phyloP scores from a whole-genome alignment of 768 basidiomycete species.

The Psilocybe cubensis region DNA sequence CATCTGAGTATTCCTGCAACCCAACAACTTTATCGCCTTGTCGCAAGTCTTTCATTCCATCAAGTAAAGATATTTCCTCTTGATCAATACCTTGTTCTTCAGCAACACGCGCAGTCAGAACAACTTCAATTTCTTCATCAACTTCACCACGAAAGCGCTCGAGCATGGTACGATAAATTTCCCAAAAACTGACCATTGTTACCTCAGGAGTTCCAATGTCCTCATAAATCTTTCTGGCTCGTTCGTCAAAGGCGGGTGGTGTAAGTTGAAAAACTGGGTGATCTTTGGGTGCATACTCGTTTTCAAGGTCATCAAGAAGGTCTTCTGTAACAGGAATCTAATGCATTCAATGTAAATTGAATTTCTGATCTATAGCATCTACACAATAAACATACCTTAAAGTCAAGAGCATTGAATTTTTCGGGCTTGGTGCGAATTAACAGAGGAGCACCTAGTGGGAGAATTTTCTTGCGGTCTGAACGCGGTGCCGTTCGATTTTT shows the following conservation, averaged over 20 bases:
- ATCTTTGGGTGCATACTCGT: slow-evolving; percentile 31
- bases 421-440: slow-evolving; percentile 33
- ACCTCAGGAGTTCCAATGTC: slow-evolving; percentile 27
- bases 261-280: slow-evolving; percentile 38
- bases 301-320: slow-evolving; percentile 23
- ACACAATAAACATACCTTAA: background rate
- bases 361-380: background rate
- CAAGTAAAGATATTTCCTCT: too few relatives aligned
- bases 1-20: too few relatives aligned
- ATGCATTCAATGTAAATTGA: background rate
- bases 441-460: slow-evolving; percentile 43
- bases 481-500: slow-evolving; percentile 26
- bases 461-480: slow-evolving; percentile 34
- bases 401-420: slow-evolving; percentile 30
- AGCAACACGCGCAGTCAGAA: too few relatives aligned
- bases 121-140: too few relatives aligned
- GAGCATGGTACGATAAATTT: slow-evolving; percentile 2
- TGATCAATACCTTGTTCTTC: too few relatives aligned
- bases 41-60: too few relatives aligned
- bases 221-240: slow-evolving; percentile 19
- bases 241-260: slow-evolving; percentile 30
- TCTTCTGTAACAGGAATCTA: slow-evolving; percentile 23
- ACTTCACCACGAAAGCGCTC: background rate
- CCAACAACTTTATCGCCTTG: too few relatives aligned
- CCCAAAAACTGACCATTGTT: slow-evolving; percentile 23